Evolutionary conservation across 495 filamentous ascomycete genomes (phyloP).

Genomic region (Penicillium bialowiezense): DNA sequence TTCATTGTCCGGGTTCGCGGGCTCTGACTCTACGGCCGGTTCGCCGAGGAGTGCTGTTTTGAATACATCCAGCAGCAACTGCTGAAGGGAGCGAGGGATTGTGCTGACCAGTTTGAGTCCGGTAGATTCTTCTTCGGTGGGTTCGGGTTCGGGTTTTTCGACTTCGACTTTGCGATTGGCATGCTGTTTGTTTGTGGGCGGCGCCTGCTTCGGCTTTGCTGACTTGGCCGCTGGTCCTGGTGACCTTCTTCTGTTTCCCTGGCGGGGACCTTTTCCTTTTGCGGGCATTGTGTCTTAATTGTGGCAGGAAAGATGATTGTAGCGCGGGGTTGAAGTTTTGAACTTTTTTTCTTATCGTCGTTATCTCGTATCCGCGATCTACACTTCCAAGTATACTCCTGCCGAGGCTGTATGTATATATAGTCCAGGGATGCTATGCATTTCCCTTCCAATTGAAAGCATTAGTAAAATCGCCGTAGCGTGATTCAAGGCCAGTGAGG

Average conservation of each 20-base stretch:
- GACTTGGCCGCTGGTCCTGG: conserved; percentile 3
- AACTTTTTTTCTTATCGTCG: conserved; percentile 9
- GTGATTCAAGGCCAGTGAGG: too few relatives aligned
- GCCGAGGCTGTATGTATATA: too few relatives aligned
- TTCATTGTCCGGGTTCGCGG: conserved; percentile 11
- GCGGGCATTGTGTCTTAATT: background rate
- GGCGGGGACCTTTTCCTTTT: conserved; percentile 11
- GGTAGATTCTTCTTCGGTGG: conserved; percentile 7
- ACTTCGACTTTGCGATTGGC: conserved; percentile 10
- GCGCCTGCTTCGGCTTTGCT: conserved; percentile 1
- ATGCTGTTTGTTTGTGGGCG: conserved; percentile 16
- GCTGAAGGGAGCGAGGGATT: conserved; percentile 58
- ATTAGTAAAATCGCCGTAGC: too few relatives aligned
- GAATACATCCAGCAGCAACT: conserved; percentile 77
- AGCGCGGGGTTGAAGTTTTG: conserved; percentile 7
- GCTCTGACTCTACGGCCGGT: background rate
- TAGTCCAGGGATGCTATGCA: too few relatives aligned
- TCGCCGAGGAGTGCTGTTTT: conserved; percentile 49
- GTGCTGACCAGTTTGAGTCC: conserved; percentile 27
- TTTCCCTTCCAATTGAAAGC: too few relatives aligned
- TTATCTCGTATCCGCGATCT: background rate
- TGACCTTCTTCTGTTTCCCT: conserved; percentile 7
- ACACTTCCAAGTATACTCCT: too few relatives aligned
- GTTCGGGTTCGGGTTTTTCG: conserved; percentile 9
- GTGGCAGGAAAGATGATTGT: background rate